Evolutionary conservation across 2,329 filamentous ascomycete genomes (phyloP).

Genomic region (Aspergillus thermomutatus): DNA sequence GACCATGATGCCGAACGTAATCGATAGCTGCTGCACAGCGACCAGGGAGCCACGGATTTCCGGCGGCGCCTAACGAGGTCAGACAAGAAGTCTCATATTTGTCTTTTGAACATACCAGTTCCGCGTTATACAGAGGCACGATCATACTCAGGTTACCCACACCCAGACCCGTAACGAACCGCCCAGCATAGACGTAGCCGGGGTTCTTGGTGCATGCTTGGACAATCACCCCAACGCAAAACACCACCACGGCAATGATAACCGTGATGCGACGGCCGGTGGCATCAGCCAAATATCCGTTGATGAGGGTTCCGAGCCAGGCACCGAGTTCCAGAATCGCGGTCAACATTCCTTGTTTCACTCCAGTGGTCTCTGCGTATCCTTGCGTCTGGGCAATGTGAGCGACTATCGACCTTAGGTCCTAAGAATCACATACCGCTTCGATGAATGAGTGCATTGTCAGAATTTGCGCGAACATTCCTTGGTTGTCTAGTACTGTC

Average conservation of each 20-base stretch:
- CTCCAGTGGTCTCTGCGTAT: conserved; percentile 24
- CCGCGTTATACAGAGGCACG: conserved; percentile 40
- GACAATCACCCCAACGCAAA: conserved; percentile 37
- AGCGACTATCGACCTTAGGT: background rate
- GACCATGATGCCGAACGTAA: conserved; percentile 45
- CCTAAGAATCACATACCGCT: conserved; percentile 41
- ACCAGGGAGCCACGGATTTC: conserved; percentile 43
- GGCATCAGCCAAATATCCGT: conserved; percentile 37
- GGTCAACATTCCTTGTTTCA: conserved; percentile 31
- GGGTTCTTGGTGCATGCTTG: conserved; percentile 32
- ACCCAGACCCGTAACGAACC: conserved; percentile 42
- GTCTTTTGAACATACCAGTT: conserved; percentile 20
- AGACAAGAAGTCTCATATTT: background rate
- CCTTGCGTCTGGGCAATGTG: conserved; percentile 19
- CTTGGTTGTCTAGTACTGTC: conserved; percentile 58
- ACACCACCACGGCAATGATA: conserved; percentile 31
- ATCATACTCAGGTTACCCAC: conserved; percentile 43
- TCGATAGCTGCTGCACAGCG: conserved; percentile 42
- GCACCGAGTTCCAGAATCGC: conserved; percentile 43
- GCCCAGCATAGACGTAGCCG: conserved; percentile 36
- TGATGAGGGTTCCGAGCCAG: conserved; percentile 36
- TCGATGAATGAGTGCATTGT: conserved; percentile 47
- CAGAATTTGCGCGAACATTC: conserved; percentile 69
- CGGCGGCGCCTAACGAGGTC: conserved; percentile 33
- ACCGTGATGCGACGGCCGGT: conserved; percentile 34